Conservation (phyloP, 2,329 filamentous ascomycete genomes). For the Colletotrichum incanum region DNA sequence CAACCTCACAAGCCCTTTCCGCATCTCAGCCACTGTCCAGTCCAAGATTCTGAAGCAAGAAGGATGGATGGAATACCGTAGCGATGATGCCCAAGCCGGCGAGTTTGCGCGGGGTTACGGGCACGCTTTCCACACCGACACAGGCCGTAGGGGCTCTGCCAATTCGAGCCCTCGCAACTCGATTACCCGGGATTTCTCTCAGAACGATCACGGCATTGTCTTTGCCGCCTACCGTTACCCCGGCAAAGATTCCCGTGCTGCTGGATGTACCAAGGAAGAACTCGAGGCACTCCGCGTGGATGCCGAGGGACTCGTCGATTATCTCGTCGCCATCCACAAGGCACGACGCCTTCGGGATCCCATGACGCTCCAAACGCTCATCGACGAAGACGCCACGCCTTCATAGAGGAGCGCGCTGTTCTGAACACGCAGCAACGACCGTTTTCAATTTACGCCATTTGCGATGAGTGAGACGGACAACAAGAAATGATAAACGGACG, state of each 20-base stretch:
- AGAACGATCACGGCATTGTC: conserved; percentile 67
- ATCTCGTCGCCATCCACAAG: conserved; percentile 66
- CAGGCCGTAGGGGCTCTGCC: conserved; percentile 45
- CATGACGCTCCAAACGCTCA: conserved; percentile 26
- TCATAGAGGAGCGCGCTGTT: conserved; percentile 7
- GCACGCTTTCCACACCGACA: conserved; percentile 66
- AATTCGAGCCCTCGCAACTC: conserved; percentile 32
- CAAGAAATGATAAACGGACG: conserved; percentile 36
- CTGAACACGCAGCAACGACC: conserved; percentile 18
- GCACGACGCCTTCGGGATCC: conserved; percentile 53
- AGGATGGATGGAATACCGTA: conserved; percentile 69
- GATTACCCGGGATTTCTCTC: conserved; percentile 19
- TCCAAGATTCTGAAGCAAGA: conserved; percentile 63
- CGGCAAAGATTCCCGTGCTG: conserved; percentile 54
- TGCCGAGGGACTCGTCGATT: conserved; percentile 67
- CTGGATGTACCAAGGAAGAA: conserved; percentile 57
- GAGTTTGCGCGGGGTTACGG: conserved; percentile 69
- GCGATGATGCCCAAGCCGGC: conserved; percentile 57
- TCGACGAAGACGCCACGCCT: conserved; percentile 30
- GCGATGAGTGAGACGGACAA: conserved; percentile 14
- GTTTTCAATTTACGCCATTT: conserved; percentile 28
- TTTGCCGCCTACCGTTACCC: conserved; percentile 71
- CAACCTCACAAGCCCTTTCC: conserved; percentile 66
- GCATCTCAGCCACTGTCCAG: conserved; percentile 66
- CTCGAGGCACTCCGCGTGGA: conserved; percentile 64